These are phyloP conservation scores for Lepidium aucheri DNA, from an alignment of 345 rosid species.

Conservation along the genomic window DNA sequence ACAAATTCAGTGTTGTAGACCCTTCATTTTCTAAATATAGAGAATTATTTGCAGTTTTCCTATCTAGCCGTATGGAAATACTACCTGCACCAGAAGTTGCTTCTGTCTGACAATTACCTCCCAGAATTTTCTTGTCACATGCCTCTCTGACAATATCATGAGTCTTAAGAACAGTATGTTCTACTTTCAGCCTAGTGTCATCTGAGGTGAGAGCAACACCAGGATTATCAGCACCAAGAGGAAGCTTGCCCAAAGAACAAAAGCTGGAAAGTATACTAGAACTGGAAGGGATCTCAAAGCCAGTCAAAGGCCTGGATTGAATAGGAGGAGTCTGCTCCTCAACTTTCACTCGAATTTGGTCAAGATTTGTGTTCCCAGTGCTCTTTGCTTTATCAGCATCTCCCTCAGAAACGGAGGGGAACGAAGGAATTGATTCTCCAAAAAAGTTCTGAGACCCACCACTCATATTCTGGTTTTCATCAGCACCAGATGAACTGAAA, in stretches of 20 bases:
- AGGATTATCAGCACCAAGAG: background rate
- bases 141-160: slow-evolving; percentile 15
- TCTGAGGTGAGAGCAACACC: slow-evolving; percentile 3
- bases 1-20: slow-evolving; percentile 39
- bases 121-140: slow-evolving; percentile 13
- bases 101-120: slow-evolving; percentile 21
- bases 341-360: slow-evolving; percentile 20
- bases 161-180: slow-evolving; percentile 14
- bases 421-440: background rate
- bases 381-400: background rate
- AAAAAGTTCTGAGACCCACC: background rate
- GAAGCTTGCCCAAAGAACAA: slow-evolving; percentile 6
- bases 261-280: background rate
- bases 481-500: slow-evolving; percentile 25
- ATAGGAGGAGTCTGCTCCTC: slow-evolving; percentile 26
- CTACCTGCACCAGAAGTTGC: slow-evolving; percentile 20
- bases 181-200: slow-evolving; percentile 29
- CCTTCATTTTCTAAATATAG: slow-evolving; percentile 22
- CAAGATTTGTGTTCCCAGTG: background rate
- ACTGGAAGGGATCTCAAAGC: slow-evolving; percentile 10
- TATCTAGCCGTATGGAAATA: slow-evolving; percentile 31
- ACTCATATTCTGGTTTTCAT: background rate
- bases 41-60: slow-evolving; percentile 18
- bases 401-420: slow-evolving; percentile 4
- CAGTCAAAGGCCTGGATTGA: slow-evolving; percentile 25